phyloP scores from a whole-genome alignment of 2,329 filamentous ascomycete genomes.

The Setomelanomma holmii region DNA sequence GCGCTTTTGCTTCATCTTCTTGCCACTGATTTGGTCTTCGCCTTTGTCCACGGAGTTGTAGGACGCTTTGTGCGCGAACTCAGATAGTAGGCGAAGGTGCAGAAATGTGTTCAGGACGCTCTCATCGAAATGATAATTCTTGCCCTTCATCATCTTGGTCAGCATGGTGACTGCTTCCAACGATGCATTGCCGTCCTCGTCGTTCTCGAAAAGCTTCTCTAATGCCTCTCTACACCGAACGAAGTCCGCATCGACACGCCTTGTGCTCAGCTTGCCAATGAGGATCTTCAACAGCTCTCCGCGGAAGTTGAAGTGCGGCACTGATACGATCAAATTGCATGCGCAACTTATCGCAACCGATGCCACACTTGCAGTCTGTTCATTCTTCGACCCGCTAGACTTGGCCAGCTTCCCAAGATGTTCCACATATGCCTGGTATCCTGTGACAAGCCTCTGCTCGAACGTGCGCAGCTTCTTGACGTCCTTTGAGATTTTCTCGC shows the following conservation, averaged over 20 bases:
- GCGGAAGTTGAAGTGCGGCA: slow-evolving; percentile 98
- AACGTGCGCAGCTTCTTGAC: slow-evolving; percentile 82
- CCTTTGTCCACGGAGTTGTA: slow-evolving; percentile 74
- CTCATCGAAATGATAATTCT: slow-evolving; percentile 83
- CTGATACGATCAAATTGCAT: slow-evolving; percentile 78
- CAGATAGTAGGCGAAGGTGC: slow-evolving; percentile 83
- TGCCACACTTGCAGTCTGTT: slow-evolving; percentile 59
- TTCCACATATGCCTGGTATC: slow-evolving; percentile 85
- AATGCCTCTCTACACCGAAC: slow-evolving; percentile 78
- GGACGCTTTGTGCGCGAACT: slow-evolving; percentile 86
- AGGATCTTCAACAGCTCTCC: slow-evolving; percentile 86
- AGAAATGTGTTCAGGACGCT: slow-evolving; percentile 89
- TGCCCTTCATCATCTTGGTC: slow-evolving; percentile 93
- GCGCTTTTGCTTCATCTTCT: slow-evolving; percentile 75
- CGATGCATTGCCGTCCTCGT: slow-evolving; percentile 88
- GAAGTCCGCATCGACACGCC: slow-evolving; percentile 76
- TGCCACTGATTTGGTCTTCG: slow-evolving; percentile 55
- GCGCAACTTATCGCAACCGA: slow-evolving; percentile 85
- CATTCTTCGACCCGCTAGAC: slow-evolving; percentile 53
- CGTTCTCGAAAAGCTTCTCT: slow-evolving; percentile 81
- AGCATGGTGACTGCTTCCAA: slow-evolving; percentile 85
- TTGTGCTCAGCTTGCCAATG: slow-evolving; percentile 79
- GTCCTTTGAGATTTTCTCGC: slow-evolving; percentile 88
- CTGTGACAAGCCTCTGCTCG: slow-evolving; percentile 84
- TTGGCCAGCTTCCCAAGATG: slow-evolving; percentile 74